phyloP scores from a whole-genome alignment of 2,329 filamentous ascomycete genomes.

The Apiospora koreana region DNA sequence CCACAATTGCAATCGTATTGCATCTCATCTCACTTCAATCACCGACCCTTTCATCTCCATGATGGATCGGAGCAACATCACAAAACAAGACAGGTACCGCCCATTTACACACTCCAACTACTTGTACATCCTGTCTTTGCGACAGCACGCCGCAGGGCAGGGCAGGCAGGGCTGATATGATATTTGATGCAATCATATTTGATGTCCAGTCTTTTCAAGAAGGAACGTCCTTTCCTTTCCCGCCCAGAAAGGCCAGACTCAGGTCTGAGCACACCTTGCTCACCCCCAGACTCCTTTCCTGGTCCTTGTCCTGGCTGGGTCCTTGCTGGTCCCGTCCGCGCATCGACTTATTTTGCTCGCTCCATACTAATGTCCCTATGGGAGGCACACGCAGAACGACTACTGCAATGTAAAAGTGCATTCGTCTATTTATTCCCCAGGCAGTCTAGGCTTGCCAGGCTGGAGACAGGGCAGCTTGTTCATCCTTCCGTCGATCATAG shows the following conservation, averaged over 20 bases:
- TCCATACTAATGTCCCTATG: not conserved
- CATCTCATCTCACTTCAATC: not conserved
- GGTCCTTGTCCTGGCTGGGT: not conserved
- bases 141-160: not conserved
- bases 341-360: not conserved
- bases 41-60: not conserved
- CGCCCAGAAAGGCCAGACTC: not conserved
- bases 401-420: slow-evolving; percentile 7
- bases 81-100: not conserved
- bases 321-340: not conserved
- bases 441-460: not conserved
- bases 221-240: not conserved
- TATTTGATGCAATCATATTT: not conserved
- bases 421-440: not conserved
- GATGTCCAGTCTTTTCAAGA: not conserved
- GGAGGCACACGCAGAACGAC: not conserved
- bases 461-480: not conserved
- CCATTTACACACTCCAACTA: not conserved
- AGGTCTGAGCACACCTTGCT: not conserved
- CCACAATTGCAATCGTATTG: not conserved
- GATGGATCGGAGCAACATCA: not conserved
- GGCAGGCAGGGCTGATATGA: not conserved
- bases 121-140: not conserved
- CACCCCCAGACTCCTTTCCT: not conserved
- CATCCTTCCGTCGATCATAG: not conserved